phyloP scores from a whole-genome alignment of 2,329 filamentous ascomycete species.

The Cordyceps fumosorosea region DNA sequence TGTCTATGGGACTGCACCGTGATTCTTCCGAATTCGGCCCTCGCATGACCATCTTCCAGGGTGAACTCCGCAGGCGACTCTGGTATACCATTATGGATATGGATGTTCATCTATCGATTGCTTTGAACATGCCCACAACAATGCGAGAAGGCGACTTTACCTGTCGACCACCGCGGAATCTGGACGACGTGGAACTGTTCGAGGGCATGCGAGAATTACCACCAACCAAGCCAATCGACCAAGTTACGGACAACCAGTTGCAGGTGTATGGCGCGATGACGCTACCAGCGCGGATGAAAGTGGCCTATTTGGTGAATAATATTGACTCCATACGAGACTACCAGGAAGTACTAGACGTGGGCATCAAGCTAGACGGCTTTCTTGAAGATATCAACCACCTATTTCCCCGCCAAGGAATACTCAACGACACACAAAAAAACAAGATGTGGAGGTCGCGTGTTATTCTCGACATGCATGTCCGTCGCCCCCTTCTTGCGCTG shows the following conservation, averaged over 20 bases:
- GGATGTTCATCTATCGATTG: slow-evolving; percentile 48
- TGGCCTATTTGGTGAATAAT: slow-evolving; percentile 43
- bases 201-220: slow-evolving; percentile 43
- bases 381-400: slow-evolving; percentile 50
- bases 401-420: slow-evolving; percentile 39
- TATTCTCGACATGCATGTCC: slow-evolving; percentile 48
- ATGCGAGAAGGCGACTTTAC: slow-evolving; percentile 48
- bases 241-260: slow-evolving; percentile 46
- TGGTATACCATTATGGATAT: slow-evolving; percentile 53
- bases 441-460: slow-evolving; percentile 46
- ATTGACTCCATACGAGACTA: slow-evolving; percentile 48
- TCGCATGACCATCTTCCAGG: slow-evolving; percentile 42
- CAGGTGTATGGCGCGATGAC: slow-evolving; percentile 49
- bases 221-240: slow-evolving; percentile 42
- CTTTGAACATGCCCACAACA: slow-evolving; percentile 44
- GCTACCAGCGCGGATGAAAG: slow-evolving; percentile 41
- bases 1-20: slow-evolving; percentile 53
- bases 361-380: slow-evolving; percentile 45
- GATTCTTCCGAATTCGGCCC: slow-evolving; percentile 48
- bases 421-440: slow-evolving; percentile 38
- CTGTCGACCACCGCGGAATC: slow-evolving; percentile 45
- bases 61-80: slow-evolving; percentile 47
- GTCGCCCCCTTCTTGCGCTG: slow-evolving; percentile 44
- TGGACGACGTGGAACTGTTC: slow-evolving; percentile 45
- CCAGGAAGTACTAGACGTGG: slow-evolving; percentile 45